These are phyloP conservation scores for Mycena crocata DNA, from an alignment of 768 basidiomycete species.

Conservation along the genomic window DNA sequence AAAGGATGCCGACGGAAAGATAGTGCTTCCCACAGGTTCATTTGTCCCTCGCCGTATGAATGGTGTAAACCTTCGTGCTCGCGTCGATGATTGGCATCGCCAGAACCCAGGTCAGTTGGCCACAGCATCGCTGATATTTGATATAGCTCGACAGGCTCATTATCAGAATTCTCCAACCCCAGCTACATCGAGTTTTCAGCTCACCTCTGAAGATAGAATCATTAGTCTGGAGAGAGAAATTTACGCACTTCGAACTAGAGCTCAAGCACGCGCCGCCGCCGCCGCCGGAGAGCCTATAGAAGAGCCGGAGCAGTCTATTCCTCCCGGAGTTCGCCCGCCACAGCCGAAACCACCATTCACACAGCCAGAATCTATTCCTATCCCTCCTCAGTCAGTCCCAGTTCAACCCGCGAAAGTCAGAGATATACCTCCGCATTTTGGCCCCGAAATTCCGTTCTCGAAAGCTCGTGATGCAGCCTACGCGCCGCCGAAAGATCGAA, in stretches of 20 bases:
- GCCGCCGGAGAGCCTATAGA: not conserved
- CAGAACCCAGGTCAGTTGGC: slow-evolving; percentile 24
- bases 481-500: slow-evolving; percentile 26
- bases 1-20: slow-evolving; percentile 37
- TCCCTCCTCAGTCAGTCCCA: no score
- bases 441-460: slow-evolving; percentile 18
- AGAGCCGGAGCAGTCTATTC: not conserved
- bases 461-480: slow-evolving; percentile 30
- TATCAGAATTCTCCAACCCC: not conserved
- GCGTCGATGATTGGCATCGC: slow-evolving; percentile 20
- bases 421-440: no score
- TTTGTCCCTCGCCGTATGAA: slow-evolving; percentile 33
- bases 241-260: not conserved
- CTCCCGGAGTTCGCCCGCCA: slow-evolving; percentile 26
- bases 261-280: not conserved
- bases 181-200: not conserved
- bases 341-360: not conserved
- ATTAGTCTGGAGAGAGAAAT: not conserved
- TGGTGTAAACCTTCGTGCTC: slow-evolving; percentile 7
- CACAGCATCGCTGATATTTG: not conserved
- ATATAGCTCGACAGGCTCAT: not conserved
- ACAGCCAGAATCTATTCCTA: no score
- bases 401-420: no score
- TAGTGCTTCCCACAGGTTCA: slow-evolving; percentile 38
- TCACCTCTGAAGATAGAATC: not conserved